phyloP scores from a whole-genome alignment of 2,329 filamentous ascomycete genomes.

The Gaeumannomyces sp. region DNA sequence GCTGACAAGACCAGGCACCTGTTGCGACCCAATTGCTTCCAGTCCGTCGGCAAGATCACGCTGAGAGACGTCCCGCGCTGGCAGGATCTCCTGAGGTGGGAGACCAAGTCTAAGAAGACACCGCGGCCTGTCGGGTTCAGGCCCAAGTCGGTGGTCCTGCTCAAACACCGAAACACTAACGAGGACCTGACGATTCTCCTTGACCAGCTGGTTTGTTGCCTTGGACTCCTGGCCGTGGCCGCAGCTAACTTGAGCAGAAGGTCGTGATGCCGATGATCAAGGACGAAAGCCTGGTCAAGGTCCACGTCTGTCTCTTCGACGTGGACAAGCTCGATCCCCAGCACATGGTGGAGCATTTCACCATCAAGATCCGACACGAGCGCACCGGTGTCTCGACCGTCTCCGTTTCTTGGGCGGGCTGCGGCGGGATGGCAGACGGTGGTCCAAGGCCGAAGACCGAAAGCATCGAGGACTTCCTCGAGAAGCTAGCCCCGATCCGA shows the following conservation, averaged over 20 bases:
- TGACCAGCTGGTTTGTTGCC: not conserved
- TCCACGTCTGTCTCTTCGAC: conserved; percentile 4
- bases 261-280: not conserved
- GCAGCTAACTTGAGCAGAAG: not conserved
- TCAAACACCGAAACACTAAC: not conserved
- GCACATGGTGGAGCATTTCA: conserved; percentile 2
- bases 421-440: not conserved
- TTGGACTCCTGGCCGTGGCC: not conserved
- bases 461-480: not conserved
- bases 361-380: conserved; percentile 1
- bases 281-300: conserved; percentile 3
- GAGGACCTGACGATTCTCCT: not conserved
- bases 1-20: not conserved
- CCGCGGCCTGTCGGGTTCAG: not conserved
- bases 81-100: not conserved
- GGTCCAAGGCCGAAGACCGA: not conserved
- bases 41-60: not conserved
- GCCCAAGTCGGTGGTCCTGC: not conserved
- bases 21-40: not conserved
- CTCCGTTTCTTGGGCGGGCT: conserved; percentile 1
- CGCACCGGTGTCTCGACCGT: not conserved
- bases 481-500: not conserved
- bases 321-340: not conserved
- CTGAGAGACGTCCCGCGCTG: not conserved
- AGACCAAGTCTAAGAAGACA: not conserved